Evolutionary conservation across 225 moss, liverwort and hornwort species (phyloP).

Genomic region (Antitrichia curtipendula): DNA sequence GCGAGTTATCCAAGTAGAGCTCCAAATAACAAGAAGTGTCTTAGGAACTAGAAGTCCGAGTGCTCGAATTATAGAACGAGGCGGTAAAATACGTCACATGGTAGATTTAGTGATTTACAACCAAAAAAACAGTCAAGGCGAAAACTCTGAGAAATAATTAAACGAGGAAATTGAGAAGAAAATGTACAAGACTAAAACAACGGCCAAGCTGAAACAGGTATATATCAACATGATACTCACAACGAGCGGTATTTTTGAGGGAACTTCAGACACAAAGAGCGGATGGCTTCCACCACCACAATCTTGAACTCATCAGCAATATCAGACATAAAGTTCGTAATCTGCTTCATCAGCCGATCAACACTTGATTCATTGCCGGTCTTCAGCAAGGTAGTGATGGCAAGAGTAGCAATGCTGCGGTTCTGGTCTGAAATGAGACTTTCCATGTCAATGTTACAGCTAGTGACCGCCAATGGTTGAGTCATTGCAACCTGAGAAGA

Average conservation of each 20-base stretch:
- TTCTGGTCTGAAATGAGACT: conserved; percentile 86
- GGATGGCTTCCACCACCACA: conserved; percentile 90
- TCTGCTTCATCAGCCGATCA: conserved; percentile 93
- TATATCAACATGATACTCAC: conserved; percentile 23
- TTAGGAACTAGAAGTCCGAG: background rate
- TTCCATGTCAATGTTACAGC: conserved; percentile 95
- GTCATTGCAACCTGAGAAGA: conserved; percentile 72
- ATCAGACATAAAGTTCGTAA: conserved; percentile 86
- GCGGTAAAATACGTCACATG: background rate
- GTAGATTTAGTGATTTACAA: background rate
- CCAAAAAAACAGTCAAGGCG: background rate
- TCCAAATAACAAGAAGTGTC: background rate
- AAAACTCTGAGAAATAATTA: background rate
- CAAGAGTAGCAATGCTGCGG: conserved; percentile 89
- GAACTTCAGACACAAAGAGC: conserved; percentile 80
- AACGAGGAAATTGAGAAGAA: background rate
- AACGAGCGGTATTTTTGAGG: conserved; percentile 70
- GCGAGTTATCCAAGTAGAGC: background rate
- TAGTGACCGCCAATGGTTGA: conserved; percentile 75
- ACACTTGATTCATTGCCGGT: conserved; percentile 93
- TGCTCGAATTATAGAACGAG: background rate
- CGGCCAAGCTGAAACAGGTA: background rate
- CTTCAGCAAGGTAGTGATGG: conserved; percentile 84
- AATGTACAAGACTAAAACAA: background rate
- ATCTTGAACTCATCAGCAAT: conserved; percentile 95